Evolutionary conservation across 257 asterid species (phyloP).

Genomic region (Oldenlandia corymbosa): DNA sequence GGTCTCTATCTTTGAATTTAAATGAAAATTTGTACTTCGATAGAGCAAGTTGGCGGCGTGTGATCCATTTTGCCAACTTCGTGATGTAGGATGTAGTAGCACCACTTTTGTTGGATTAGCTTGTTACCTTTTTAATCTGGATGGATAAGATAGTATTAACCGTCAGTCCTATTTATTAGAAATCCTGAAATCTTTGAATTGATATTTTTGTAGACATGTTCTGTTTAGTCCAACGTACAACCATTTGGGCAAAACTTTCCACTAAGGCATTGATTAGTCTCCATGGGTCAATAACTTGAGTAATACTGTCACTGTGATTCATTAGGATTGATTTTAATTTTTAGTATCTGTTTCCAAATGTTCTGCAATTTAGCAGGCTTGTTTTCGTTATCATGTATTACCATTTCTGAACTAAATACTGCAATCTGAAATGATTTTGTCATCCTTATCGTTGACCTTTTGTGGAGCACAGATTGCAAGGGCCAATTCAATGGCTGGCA

Average conservation of each 20-base stretch:
- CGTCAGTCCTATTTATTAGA: neutral
- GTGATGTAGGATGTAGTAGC: no score
- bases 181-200: neutral
- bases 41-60: no score
- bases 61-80: no score
- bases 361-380: neutral
- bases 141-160: neutral
- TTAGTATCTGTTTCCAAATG: no score
- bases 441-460: neutral
- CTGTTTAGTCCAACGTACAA: neutral
- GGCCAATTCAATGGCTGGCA: constrained; percentile 15
- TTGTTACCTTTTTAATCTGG: neutral
- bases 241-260: neutral
- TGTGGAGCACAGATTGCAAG: constrained; percentile 26
- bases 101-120: neutral
- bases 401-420: neutral
- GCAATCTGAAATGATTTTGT: neutral
- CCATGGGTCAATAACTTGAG: no score
- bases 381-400: neutral
- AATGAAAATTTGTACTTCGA: no score
- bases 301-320: no score
- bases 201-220: neutral
- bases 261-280: neutral
- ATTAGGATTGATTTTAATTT: neutral
- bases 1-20: no score